phyloP scores from a whole-genome alignment of 1,284 basidiomycete genomes.

The Ustilago loliicola region DNA sequence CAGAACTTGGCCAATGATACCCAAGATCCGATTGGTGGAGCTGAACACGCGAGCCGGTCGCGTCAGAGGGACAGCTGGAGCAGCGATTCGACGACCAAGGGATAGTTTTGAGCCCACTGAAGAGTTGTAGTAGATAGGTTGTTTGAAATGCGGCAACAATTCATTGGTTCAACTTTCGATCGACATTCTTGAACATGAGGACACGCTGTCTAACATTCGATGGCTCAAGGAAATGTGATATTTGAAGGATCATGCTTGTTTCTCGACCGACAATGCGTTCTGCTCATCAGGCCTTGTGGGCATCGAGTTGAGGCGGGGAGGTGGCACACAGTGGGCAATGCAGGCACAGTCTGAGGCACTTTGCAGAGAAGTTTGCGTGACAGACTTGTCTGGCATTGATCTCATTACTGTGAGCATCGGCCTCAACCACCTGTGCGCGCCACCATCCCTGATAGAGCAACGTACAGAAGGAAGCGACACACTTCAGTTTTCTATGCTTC shows the following conservation, averaged over 20 bases:
- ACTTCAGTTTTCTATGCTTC: no score
- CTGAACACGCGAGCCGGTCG: neutral
- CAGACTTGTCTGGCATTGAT: neutral
- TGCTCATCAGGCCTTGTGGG: no score
- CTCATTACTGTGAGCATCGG: no score
- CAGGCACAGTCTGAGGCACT: no score
- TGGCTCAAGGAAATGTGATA: no score
- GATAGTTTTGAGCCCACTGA: slow-evolving; percentile 7
- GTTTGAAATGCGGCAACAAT: neutral
- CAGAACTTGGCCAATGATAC: neutral
- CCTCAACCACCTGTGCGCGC: neutral
- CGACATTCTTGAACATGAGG: neutral
- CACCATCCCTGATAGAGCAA: neutral
- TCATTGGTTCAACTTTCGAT: neutral
- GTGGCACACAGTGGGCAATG: no score
- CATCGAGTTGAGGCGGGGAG: no score
- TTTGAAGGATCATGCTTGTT: no score
- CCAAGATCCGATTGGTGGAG: slow-evolving; percentile 3
- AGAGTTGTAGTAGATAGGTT: neutral
- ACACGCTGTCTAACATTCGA: no score
- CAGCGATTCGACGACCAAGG: slow-evolving; percentile 54
- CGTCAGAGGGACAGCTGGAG: slow-evolving; percentile 46
- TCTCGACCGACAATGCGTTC: no score
- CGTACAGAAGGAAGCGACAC: no score
- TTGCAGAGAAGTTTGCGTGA: no score